Percentiles rank a stretch among this genome's conserved stretches.
Evolutionary conservation across 345 rosid genomes (phyloP).

Genomic region (Populus ilicifolia): DNA sequence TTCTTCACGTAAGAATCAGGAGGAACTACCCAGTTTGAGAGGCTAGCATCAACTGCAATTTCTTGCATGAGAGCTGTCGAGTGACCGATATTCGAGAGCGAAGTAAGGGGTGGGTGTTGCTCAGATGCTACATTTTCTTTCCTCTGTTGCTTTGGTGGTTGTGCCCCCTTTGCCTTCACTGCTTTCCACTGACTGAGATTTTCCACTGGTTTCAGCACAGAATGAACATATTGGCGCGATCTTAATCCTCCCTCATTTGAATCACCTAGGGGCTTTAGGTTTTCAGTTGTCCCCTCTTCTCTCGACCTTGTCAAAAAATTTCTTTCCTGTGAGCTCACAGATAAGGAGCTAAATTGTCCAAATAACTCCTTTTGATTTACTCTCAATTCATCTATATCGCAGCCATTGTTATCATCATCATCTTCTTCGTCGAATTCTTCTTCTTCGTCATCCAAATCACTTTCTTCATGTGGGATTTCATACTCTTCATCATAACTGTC

Average conservation of each 20-base stretch:
- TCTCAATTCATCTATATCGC: slow-evolving; percentile 12
- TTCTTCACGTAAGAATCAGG: slow-evolving; percentile 11
- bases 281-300: slow-evolving; percentile 14
- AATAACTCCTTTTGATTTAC: slow-evolving; percentile 6
- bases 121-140: slow-evolving; percentile 23
- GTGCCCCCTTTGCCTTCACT: slow-evolving; percentile 14
- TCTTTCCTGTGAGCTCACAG: slow-evolving; percentile 15
- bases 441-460: slow-evolving; percentile 41
- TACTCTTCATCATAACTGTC: slow-evolving; percentile 67
- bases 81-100: neutral
- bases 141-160: slow-evolving; percentile 15
- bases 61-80: slow-evolving; percentile 7
- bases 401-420: neutral
- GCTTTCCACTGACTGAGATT: slow-evolving; percentile 32
- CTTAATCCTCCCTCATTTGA: slow-evolving; percentile 5
- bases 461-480: slow-evolving; percentile 43
- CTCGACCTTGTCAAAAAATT: slow-evolving; percentile 3
- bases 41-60: slow-evolving; percentile 20
- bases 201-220: slow-evolving; percentile 29
- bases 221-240: slow-evolving; percentile 7
- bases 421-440: neutral
- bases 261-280: slow-evolving; percentile 1
- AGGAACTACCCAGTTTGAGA: slow-evolving; percentile 26
- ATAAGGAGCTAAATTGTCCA: slow-evolving; percentile 11
- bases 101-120: slow-evolving; percentile 17